A percentile compares a stretch with the other conserved stretches of the same genome.
Evolutionary conservation across 1,284 basidiomycete species (phyloP).

Genomic region (Pisolithus thermaeus): DNA sequence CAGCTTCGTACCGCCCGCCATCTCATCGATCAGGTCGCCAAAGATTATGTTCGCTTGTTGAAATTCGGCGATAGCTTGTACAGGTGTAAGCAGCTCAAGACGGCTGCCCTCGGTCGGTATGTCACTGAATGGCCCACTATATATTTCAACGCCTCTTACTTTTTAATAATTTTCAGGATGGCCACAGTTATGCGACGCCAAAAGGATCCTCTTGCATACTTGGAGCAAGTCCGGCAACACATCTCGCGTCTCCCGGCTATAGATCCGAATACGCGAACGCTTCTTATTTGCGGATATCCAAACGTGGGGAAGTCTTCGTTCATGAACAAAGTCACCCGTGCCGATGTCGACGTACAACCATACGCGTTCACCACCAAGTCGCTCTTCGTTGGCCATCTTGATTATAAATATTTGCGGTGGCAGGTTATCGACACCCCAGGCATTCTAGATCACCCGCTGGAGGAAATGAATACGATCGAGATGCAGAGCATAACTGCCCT

Average conservation of each 20-base stretch:
- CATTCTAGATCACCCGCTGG: constrained; percentile 88
- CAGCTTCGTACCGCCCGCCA: constrained; percentile 91
- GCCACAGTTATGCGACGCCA: constrained; percentile 95
- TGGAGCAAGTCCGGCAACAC: constrained; percentile 96
- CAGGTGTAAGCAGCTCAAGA: constrained; percentile 95
- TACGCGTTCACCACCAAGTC: constrained; percentile 98
- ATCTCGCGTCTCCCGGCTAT: constrained; percentile 94
- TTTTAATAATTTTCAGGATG: constrained; percentile 55
- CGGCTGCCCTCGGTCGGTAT: constrained; percentile 87
- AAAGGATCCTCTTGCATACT: constrained; percentile 93
- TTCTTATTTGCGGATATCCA: constrained; percentile 94
- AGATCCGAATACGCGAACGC: constrained; percentile 93
- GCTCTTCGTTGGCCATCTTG: constrained; percentile 93
- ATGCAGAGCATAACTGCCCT: constrained; percentile 98
- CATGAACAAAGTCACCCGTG: constrained; percentile 96
- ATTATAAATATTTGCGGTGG: constrained; percentile 97
- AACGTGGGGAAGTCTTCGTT: constrained; percentile 98
- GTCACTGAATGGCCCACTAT: constrained; percentile 22
- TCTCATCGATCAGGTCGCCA: constrained; percentile 91
- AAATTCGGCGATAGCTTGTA: constrained; percentile 97
- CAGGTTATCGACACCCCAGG: constrained; percentile 97
- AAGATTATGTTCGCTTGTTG: constrained; percentile 91
- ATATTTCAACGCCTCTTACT: not conserved
- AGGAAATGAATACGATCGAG: constrained; percentile 99
- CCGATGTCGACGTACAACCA: constrained; percentile 95